A percentile compares a stretch with the other conserved stretches of the same genome.
phyloP scores from a whole-genome alignment of 2,329 filamentous ascomycete species.

The Penicillium palitans region DNA sequence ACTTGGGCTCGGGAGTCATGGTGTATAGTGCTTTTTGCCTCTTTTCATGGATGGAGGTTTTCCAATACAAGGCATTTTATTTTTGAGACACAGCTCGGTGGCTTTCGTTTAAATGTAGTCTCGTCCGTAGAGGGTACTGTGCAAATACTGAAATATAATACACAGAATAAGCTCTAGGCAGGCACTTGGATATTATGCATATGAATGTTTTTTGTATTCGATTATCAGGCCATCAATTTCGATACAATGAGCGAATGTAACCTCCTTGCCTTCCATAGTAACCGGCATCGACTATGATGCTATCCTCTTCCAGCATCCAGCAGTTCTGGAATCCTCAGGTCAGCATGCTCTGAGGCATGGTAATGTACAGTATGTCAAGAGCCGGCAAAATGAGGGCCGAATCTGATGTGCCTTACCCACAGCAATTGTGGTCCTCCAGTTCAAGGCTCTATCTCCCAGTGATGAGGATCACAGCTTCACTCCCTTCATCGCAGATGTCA shows the following conservation, averaged over 20 bases:
- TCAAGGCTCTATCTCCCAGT: neutral
- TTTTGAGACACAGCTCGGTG: neutral
- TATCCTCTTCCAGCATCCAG: neutral
- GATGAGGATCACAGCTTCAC: neutral
- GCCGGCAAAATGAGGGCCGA: neutral
- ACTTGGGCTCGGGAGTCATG: neutral
- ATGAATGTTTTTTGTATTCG: neutral
- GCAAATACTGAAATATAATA: neutral
- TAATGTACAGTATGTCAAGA: neutral
- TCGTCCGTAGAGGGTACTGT: neutral
- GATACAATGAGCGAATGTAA: neutral
- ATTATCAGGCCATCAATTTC: no score
- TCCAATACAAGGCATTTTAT: neutral
- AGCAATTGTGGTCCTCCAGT: neutral
- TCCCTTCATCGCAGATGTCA: conserved; percentile 1
- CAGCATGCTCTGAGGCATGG: neutral
- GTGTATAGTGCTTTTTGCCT: neutral
- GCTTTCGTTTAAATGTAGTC: neutral
- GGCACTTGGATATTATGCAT: neutral
- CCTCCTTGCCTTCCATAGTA: neutral
- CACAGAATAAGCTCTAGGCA: neutral
- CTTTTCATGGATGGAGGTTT: neutral
- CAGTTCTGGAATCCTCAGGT: neutral
- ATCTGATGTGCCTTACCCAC: neutral
- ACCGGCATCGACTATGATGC: neutral